Base-by-base conservation (phyloP, 352 stramenopile genomes). In the Phytophthora citrophthora region DNA sequence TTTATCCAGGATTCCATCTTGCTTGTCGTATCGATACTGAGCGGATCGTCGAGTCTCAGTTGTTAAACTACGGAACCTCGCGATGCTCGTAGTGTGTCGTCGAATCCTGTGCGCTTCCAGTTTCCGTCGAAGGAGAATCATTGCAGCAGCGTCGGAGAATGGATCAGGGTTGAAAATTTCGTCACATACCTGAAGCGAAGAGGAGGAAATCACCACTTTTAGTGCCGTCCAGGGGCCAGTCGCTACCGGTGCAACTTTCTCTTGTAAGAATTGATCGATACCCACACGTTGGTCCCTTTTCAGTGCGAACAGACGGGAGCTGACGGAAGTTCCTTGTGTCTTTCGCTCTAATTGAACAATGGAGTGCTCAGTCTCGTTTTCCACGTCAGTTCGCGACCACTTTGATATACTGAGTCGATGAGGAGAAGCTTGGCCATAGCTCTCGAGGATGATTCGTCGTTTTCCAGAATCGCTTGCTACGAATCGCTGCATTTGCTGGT, bases 401-500 rank as follows among this genome's bases (percentile, higher is more conserved):
- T 31, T 36, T 3, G 16, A 0, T 6, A n/a, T 15, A 27, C 26
- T 6, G 44, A 27, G 49, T n/a, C 52, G 51, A 27, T 66, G 48
- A 1, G 55, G 62, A 20, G 48, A 64, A 3, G 7, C 18, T 23
- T 54, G 48, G 0, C 38, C 24, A 36, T 57, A 70, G 7, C 20
- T 44, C 4, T 66, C 58, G 11, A 70, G 20, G 12, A 70, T 32
- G 4, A 54, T 31, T 53, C 62, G 55, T 15, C 62, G 55, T 26
- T 50, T 70, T 20, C 11, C 31, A 4, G 27, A 12, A 29, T 70
- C 55, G 1, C 55, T 32, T n/a, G 32, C 11, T 11, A 77, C 39
- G 36, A 77, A 81, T 2, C 55, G 50, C 16, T 61, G 45, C 4
- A 73, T 24, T 32, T 67, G 63, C 9, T 74, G 56, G 16, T 79